Percentiles rank a stretch among this genome's conserved stretches.
Evolutionary conservation across 2,329 filamentous ascomycete genomes (phyloP).

Genomic region (Emergomyces orientalis): DNA sequence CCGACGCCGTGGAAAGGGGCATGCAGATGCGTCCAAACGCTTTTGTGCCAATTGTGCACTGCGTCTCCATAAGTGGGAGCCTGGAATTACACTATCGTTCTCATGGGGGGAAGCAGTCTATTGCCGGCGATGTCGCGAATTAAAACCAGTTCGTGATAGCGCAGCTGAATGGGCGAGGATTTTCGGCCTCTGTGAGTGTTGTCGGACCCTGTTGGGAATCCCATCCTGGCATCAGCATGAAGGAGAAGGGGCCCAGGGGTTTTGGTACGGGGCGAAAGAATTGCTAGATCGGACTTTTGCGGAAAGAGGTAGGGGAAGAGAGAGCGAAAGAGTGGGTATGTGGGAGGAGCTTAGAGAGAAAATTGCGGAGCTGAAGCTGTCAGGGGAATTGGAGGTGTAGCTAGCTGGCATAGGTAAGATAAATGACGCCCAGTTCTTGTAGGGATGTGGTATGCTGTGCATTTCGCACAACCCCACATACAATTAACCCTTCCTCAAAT

Average conservation of each 20-base stretch:
- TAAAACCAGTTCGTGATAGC: not conserved
- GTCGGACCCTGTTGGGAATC: not conserved
- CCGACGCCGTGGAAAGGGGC: conserved; percentile 15
- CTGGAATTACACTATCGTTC: conserved; percentile 12
- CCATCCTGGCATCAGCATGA: conserved; percentile 2
- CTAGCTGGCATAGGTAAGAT: not conserved
- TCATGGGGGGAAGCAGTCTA: conserved; percentile 1
- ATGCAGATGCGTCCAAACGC: conserved; percentile 14
- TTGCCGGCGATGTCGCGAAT: conserved; percentile 3
- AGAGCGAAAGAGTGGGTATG: conserved; percentile 1
- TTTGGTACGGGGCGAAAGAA: conserved; percentile 7
- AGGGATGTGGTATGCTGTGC: not conserved
- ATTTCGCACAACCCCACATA: not conserved
- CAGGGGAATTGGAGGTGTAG: not conserved
- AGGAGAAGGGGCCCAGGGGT: not conserved
- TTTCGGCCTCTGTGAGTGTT: conserved; percentile 4
- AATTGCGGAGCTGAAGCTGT: not conserved
- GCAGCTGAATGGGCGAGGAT: conserved; percentile 1
- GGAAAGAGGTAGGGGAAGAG: not conserved
- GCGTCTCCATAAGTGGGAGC: conserved; percentile 15
- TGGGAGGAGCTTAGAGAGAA: not conserved
- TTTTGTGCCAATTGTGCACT: conserved; percentile 18
- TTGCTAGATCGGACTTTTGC: conserved; percentile 2
- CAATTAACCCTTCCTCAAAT: not conserved
- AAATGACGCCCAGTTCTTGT: not conserved